Percentiles rank a stretch among this genome's conserved stretches.
Evolutionary conservation across 2,329 filamentous ascomycete species (phyloP).

Genomic region (Emergomyces pasteurianus): DNA sequence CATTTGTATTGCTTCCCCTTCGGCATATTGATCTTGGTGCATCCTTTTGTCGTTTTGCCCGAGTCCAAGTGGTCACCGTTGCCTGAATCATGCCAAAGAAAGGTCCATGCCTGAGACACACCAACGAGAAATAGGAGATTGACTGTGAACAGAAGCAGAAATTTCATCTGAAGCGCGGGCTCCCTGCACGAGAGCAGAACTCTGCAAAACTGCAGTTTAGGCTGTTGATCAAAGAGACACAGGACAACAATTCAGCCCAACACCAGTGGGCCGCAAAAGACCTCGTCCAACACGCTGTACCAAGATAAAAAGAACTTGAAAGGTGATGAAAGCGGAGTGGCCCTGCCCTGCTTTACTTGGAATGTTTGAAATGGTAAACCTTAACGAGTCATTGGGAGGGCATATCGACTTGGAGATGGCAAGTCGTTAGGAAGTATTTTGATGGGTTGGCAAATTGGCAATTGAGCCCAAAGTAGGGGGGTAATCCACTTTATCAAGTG

Average conservation of each 20-base stretch:
- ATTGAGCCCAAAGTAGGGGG: not conserved
- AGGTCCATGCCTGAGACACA: slow-evolving; percentile 4
- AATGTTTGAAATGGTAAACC: not conserved
- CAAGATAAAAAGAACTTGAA: not conserved
- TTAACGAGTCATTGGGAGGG: not conserved
- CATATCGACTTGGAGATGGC: not conserved
- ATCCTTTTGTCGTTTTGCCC: not conserved
- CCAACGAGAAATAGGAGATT: not conserved
- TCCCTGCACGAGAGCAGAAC: not conserved
- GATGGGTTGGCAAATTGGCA: not conserved
- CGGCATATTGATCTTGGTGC: slow-evolving; percentile 2
- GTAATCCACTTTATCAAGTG: not conserved
- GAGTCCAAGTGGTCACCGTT: slow-evolving; percentile 1
- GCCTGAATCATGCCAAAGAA: slow-evolving; percentile 2
- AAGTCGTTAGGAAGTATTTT: not conserved
- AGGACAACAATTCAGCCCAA: not conserved
- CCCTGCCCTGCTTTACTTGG: not conserved
- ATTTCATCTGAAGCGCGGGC: not conserved
- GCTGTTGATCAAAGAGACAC: not conserved
- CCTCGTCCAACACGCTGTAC: not conserved
- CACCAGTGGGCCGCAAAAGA: not conserved
- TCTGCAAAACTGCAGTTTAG: not conserved
- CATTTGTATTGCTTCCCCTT: slow-evolving; percentile 7
- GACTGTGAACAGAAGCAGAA: not conserved
- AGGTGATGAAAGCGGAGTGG: not conserved